Evolutionary conservation across 257 asterid genomes (phyloP).

Genomic region (Petunia axillaris): DNA sequence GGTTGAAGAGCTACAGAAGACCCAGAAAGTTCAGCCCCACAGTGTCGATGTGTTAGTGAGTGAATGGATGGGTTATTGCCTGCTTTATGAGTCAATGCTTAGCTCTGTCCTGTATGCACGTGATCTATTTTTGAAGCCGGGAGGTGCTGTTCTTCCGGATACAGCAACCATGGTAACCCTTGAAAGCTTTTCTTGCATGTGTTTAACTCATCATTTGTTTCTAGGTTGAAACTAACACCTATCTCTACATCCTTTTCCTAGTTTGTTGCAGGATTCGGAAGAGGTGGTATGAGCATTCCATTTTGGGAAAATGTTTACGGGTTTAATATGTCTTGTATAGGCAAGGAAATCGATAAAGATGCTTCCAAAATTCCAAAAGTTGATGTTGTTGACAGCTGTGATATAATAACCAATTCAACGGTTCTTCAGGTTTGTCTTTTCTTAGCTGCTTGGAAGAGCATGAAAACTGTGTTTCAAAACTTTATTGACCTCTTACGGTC

Average conservation of each 20-base stretch:
- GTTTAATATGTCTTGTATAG: slow-evolving; percentile 83
- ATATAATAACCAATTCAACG: slow-evolving; percentile 67
- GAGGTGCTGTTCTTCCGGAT: slow-evolving; percentile 96
- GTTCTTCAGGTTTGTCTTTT: slow-evolving; percentile 72
- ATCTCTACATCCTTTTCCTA: slow-evolving; percentile 30
- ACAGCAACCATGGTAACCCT: slow-evolving; percentile 81
- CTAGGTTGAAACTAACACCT: slow-evolving; percentile 26
- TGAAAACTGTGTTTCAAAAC: background rate
- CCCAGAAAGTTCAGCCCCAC: slow-evolving; percentile 52
- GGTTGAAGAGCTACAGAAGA: slow-evolving; percentile 76
- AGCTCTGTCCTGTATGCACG: slow-evolving; percentile 87
- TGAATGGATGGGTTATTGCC: slow-evolving; percentile 99
- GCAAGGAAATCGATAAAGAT: slow-evolving; percentile 67
- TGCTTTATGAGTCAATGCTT: slow-evolving; percentile 96
- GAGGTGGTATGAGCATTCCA: slow-evolving; percentile 81
- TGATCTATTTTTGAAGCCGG: slow-evolving; percentile 94
- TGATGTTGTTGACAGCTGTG: slow-evolving; percentile 64
- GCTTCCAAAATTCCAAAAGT: slow-evolving; percentile 77
- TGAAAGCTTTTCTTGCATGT: slow-evolving; percentile 26
- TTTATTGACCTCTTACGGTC: background rate
- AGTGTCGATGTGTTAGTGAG: slow-evolving; percentile 84
- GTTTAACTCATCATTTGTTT: background rate
- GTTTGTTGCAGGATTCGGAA: slow-evolving; percentile 97
- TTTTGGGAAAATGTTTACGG: slow-evolving; percentile 97
- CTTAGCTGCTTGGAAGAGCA: background rate